Percentiles rank a stretch among this genome's conserved stretches.
These are phyloP conservation scores for Adiantum capillusveneris DNA, from an alignment of 75 land plant genomes.

Conservation along the genomic window DNA sequence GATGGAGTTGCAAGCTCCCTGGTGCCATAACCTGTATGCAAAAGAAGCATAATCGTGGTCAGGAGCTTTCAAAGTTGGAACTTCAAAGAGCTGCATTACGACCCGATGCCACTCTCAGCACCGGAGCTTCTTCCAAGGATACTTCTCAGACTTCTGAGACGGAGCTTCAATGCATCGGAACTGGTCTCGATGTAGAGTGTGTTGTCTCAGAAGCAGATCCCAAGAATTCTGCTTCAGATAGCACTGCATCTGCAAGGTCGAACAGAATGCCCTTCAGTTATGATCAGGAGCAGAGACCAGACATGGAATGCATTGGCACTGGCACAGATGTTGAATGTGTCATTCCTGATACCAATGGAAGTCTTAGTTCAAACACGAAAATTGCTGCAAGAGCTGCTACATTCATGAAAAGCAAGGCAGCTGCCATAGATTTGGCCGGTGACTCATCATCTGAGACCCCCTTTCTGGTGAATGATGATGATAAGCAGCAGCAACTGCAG, in stretches of 20 bases:
- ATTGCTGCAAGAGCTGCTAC: slow-evolving; percentile 18
- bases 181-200: neutral
- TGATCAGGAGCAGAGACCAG: neutral
- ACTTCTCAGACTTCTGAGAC: no score
- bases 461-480: neutral
- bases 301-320: slow-evolving; percentile 65
- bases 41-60: no score
- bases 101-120: no score
- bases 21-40: no score
- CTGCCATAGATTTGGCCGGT: neutral
- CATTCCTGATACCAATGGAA: slow-evolving; percentile 8
- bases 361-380: neutral
- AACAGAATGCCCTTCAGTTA: neutral
- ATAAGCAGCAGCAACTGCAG: no score
- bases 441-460: neutral
- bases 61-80: no score
- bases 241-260: no score
- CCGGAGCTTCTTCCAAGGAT: no score
- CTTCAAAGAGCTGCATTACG: no score
- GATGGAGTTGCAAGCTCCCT: no score
- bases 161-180: slow-evolving; percentile 2
- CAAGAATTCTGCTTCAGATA: neutral
- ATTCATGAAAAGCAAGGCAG: neutral
- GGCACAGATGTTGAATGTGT: slow-evolving; percentile 67
- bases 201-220: neutral